These are phyloP conservation scores for Yarrowia sp. DNA, from an alignment of 805 yeast species.

Conservation along the genomic window DNA sequence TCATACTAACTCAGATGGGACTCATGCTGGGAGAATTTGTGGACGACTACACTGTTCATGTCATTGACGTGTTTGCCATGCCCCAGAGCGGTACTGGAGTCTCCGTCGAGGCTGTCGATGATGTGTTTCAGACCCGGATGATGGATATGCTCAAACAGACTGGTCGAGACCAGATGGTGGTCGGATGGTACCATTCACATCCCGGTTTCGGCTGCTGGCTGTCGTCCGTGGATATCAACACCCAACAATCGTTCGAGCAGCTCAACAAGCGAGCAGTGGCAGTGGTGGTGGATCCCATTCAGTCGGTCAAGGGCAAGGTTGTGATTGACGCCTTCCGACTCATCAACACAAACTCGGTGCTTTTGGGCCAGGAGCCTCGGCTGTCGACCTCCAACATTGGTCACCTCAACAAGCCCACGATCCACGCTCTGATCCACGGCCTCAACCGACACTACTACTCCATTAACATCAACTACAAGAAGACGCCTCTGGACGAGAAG, in stretches of 20 bases:
- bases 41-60: constrained; percentile 96
- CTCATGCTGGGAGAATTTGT: constrained; percentile 98
- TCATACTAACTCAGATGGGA: constrained; percentile 66
- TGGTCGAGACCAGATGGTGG: constrained; percentile 99
- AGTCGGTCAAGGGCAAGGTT: constrained; percentile 97
- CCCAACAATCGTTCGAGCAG: constrained; percentile 97
- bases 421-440: constrained; percentile 96
- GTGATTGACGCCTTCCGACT: constrained; percentile 98
- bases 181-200: constrained; percentile 99
- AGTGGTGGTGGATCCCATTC: constrained; percentile 98
- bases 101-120: constrained; percentile 98
- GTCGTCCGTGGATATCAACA: constrained; percentile 94
- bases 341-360: constrained; percentile 82
- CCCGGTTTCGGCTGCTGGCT: constrained; percentile 99
- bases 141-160: constrained; percentile 99
- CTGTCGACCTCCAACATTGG: constrained; percentile 97
- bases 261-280: constrained; percentile 96
- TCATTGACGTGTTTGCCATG: constrained; percentile 98
- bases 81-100: constrained; percentile 97
- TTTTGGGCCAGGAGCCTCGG: constrained; percentile 98
- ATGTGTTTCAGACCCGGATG: constrained; percentile 98
- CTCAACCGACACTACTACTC: constrained; percentile 96
- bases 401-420: constrained; percentile 91
- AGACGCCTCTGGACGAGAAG: constrained; percentile 88
- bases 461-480: constrained; percentile 90